Percentiles rank a stretch among this genome's conserved stretches.
Conservation (phyloP, 2,329 filamentous ascomycete species). For the Exophiala viscosa region DNA sequence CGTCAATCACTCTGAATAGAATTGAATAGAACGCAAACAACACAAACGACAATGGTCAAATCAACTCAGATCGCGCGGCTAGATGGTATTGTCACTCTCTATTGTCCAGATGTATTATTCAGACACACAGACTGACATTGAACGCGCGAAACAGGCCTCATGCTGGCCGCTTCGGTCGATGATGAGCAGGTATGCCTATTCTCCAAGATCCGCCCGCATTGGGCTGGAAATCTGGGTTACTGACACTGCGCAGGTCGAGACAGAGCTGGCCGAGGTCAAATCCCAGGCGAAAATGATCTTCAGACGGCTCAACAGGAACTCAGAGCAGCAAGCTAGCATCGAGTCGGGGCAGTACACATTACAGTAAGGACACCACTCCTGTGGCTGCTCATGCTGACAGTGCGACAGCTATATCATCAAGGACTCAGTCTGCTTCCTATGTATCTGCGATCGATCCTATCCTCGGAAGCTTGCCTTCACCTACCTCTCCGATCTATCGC, state of each 20-base stretch:
- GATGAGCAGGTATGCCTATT: conserved; percentile 64
- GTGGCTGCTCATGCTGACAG: neutral
- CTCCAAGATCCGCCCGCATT: neutral
- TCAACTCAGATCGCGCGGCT: conserved; percentile 93
- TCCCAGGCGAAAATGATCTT: conserved; percentile 85
- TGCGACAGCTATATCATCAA: conserved; percentile 72
- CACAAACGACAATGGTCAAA: conserved; percentile 68
- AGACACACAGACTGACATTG: conserved; percentile 6
- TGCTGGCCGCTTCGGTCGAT: conserved; percentile 91
- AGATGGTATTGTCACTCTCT: conserved; percentile 61
- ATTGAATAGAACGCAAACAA: neutral
- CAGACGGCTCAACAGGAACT: conserved; percentile 80
- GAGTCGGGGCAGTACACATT: conserved; percentile 79
- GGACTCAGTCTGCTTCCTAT: conserved; percentile 80
- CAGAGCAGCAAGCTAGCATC: conserved; percentile 86
- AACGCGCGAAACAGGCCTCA: conserved; percentile 62
- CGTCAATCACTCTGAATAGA: no score
- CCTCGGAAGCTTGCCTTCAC: conserved; percentile 98
- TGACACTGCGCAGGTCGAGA: conserved; percentile 54
- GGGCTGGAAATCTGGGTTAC: conserved; percentile 1
- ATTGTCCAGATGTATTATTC: neutral
- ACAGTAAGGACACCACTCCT: conserved; percentile 60
- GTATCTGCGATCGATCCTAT: conserved; percentile 89
- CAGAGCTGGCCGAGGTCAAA: conserved; percentile 81
- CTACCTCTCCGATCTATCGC: conserved; percentile 86